Percentiles rank a stretch among this genome's conserved stretches.
phyloP scores from a whole-genome alignment of 169 alveolate species.

The Plasmodium cynomolgi region DNA sequence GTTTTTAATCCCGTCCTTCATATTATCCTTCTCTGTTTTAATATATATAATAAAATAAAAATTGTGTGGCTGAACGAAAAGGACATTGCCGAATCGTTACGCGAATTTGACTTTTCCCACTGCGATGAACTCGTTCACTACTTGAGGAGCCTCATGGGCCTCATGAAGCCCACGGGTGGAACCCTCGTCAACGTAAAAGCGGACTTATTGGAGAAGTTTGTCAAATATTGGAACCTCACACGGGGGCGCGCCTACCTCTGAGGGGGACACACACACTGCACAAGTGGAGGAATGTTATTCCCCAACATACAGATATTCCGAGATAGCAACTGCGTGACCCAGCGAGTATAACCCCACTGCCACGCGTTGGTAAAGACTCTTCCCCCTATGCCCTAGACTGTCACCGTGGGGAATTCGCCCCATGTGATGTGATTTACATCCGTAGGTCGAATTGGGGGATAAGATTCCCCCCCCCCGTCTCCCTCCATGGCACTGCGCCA shows the following conservation, averaged over 20 bases:
- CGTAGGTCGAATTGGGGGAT: neutral
- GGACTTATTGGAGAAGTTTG: conserved; percentile 56
- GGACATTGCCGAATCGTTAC: conserved; percentile 30
- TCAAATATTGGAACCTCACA: conserved; percentile 51
- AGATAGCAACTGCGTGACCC: neutral
- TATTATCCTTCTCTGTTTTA: conserved; percentile 50
- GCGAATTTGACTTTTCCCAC: conserved; percentile 7
- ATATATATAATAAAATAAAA: conserved; percentile 51
- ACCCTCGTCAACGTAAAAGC: conserved; percentile 35
- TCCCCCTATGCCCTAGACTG: neutral
- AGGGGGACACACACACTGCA: neutral
- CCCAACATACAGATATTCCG: neutral
- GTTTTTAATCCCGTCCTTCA: conserved; percentile 71
- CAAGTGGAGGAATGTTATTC: neutral
- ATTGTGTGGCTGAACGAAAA: conserved; percentile 64
- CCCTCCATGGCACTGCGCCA: neutral
- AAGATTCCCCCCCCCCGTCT: no score
- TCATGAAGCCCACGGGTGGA: conserved; percentile 57
- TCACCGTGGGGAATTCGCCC: neutral
- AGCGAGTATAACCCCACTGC: neutral
- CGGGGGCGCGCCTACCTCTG: conserved; percentile 19
- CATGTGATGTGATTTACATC: neutral
- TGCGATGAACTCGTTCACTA: conserved; percentile 39
- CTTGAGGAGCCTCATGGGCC: conserved; percentile 58
- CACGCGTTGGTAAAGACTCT: neutral